Evolutionary conservation across 2,329 filamentous ascomycete genomes (phyloP).

Genomic region (Paraphaeosphaeria sporulosa): DNA sequence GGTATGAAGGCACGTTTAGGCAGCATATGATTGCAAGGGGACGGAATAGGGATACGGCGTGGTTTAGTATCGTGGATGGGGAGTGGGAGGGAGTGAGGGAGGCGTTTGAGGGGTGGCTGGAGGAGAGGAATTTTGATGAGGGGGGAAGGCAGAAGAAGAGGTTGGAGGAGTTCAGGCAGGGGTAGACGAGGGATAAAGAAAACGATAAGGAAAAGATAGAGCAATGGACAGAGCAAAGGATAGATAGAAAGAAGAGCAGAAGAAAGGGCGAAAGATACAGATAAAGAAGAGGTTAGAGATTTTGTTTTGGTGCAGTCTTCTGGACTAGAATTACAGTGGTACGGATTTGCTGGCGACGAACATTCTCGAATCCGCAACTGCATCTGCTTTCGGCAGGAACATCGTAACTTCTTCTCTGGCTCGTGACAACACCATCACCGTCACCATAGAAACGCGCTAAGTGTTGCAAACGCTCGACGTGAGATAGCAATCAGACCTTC

Average conservation of each 20-base stretch:
- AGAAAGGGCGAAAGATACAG: too few relatives aligned
- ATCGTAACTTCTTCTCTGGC: neutral
- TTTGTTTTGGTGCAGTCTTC: too few relatives aligned
- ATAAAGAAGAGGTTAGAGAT: too few relatives aligned
- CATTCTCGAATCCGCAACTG: neutral
- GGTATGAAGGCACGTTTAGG: constrained; percentile 66
- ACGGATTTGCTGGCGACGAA: neutral
- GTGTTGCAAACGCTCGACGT: neutral
- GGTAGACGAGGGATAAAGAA: neutral
- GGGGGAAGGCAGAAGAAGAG: constrained; percentile 59
- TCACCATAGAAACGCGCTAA: neutral
- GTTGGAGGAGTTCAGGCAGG: constrained; percentile 49
- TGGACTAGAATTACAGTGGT: too few relatives aligned
- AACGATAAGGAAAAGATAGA: too few relatives aligned
- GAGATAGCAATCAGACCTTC: neutral
- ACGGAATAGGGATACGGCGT: constrained; percentile 65
- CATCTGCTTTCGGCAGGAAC: neutral
- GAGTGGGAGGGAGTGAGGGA: constrained; percentile 63
- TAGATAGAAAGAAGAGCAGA: too few relatives aligned
- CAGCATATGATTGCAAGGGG: constrained; percentile 69
- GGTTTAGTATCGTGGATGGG: constrained; percentile 65
- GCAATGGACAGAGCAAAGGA: too few relatives aligned
- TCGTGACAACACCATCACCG: neutral
- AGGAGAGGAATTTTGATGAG: constrained; percentile 62
- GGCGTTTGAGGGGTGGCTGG: constrained; percentile 64